phyloP scores from a whole-genome alignment of 148 eudicot species.

The Vaccinium darrowii region DNA sequence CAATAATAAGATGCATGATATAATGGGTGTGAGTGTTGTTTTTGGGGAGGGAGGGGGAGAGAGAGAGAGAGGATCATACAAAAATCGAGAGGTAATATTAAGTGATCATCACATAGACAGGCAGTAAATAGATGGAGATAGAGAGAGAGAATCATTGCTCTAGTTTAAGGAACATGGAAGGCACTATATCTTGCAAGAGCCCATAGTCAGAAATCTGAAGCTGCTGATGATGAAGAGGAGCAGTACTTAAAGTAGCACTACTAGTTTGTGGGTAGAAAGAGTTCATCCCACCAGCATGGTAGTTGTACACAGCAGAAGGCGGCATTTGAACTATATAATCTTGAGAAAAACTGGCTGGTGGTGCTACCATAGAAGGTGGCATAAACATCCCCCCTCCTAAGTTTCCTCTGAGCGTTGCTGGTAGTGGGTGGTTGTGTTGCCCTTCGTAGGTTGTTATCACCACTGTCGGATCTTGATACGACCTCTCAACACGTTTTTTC shows the following conservation, averaged over 20 bases:
- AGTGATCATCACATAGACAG: too few species aligned
- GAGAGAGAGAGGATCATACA: too few species aligned
- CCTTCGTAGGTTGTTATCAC: constrained; percentile 62
- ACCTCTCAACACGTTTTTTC: constrained; percentile 55
- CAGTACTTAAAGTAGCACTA: neutral
- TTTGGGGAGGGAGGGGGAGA: too few species aligned
- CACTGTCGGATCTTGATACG: constrained; percentile 45
- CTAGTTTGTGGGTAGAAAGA: constrained; percentile 23
- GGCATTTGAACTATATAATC: constrained; percentile 29
- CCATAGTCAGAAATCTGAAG: constrained; percentile 60
- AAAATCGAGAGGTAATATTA: too few species aligned
- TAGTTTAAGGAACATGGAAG: constrained; percentile 59
- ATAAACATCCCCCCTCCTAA: constrained; percentile 39
- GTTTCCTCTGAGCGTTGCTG: constrained; percentile 75
- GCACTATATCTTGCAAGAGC: constrained; percentile 81
- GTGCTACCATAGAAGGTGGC: constrained; percentile 43
- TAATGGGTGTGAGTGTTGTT: too few species aligned
- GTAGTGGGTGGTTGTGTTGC: constrained; percentile 52
- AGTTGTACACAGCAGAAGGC: constrained; percentile 18
- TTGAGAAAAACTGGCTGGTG: constrained; percentile 34
- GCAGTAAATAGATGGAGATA: neutral
- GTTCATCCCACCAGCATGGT: constrained; percentile 24
- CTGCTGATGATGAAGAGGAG: constrained; percentile 24
- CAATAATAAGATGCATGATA: too few species aligned
- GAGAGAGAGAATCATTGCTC: constrained; percentile 45